Base-by-base conservation (phyloP, 2,329 filamentous ascomycete species). In the Alternaria panax region DNA sequence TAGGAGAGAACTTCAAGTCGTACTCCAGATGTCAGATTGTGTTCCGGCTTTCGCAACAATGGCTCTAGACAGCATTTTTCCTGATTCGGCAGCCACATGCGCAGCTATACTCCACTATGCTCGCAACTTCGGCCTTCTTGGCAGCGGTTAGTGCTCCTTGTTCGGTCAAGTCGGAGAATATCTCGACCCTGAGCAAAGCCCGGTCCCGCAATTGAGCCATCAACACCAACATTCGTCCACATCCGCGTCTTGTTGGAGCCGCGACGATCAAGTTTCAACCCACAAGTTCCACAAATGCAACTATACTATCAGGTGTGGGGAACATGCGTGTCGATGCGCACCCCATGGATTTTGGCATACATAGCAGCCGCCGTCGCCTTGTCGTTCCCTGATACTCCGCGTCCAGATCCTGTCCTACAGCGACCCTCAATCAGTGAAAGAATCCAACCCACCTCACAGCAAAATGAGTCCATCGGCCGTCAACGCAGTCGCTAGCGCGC, bases 401-500 rank as follows among this genome's bases (percentile, higher is more conserved):
- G 9, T 48, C 12, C 5, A 48, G 18, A 34, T 28, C 20, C 30
- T 25, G 20, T 18, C 30, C 7, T 34, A 34, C 28, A 48, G 14
- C 20, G 22, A n/a, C 18, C 30, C 38, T 36, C 6, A 22, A 24
- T 18, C 18, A 25, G 5, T 2, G 28, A 40, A 52, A 32, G 32
- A 30, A 20, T 30, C 32, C 25, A 18, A 25, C 28, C 7, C 16
- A 9, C 18, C 28, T 9, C 4, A 24, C 30, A 12, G 20, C 7
- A 36, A 46, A 47, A 57, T 57, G 54, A 36, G 48, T 11, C 54
- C 48, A 32, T 47, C 48, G 30, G 47, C 54, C 16, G 28, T 57
- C 43, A 27, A 25, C 16, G 25, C 25, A 11, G 48, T 56, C 28
- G 32, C 54, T 34, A 42, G 28, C n/a, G 46, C 48, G 32, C 22